Percentiles rank a stretch among this genome's conserved stretches.
These are phyloP conservation scores for Nothophaeocryptopus gaeumannii DNA, from an alignment of 2,329 filamentous ascomycete species.

Conservation along the genomic window DNA sequence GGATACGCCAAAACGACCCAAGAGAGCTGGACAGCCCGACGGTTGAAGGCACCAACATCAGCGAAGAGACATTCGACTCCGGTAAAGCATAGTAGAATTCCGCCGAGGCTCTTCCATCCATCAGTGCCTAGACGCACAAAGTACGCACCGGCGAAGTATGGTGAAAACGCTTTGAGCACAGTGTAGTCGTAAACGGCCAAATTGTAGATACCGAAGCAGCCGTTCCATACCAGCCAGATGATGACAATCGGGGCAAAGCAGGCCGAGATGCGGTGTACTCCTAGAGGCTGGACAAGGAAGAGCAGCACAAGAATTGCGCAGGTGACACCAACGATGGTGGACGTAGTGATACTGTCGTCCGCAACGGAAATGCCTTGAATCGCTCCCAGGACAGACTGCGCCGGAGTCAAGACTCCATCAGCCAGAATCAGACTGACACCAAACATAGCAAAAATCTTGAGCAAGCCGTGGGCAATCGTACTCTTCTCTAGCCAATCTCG, in stretches of 20 bases:
- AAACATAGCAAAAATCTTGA: conserved; percentile 62
- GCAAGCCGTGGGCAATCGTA: conserved; percentile 47
- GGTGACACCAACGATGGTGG: conserved; percentile 60
- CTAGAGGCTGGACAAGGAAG: conserved; percentile 26
- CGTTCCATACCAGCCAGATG: conserved; percentile 63
- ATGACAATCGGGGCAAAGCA: conserved; percentile 65
- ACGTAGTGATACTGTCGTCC: conserved; percentile 52
- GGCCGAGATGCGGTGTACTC: conserved; percentile 56
- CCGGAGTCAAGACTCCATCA: conserved; percentile 65
- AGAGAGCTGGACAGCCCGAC: conserved; percentile 65
- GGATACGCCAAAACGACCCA: conserved; percentile 69
- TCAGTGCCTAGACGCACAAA: conserved; percentile 57
- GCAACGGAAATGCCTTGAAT: conserved; percentile 60
- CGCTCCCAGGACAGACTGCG: conserved; percentile 67
- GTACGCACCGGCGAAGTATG: conserved; percentile 59
- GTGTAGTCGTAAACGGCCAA: conserved; percentile 45
- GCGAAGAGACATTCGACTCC: conserved; percentile 75
- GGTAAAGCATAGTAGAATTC: conserved; percentile 70
- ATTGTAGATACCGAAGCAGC: conserved; percentile 61
- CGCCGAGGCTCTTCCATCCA: conserved; percentile 62
- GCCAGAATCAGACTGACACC: conserved; percentile 66
- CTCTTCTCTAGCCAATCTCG: conserved; percentile 59
- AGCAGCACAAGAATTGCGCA: conserved; percentile 59
- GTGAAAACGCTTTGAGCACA: conserved; percentile 52
- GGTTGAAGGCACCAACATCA: conserved; percentile 67